Conservation (phyloP, 73 alveolate species). For the Effrenium voratum region DNA sequence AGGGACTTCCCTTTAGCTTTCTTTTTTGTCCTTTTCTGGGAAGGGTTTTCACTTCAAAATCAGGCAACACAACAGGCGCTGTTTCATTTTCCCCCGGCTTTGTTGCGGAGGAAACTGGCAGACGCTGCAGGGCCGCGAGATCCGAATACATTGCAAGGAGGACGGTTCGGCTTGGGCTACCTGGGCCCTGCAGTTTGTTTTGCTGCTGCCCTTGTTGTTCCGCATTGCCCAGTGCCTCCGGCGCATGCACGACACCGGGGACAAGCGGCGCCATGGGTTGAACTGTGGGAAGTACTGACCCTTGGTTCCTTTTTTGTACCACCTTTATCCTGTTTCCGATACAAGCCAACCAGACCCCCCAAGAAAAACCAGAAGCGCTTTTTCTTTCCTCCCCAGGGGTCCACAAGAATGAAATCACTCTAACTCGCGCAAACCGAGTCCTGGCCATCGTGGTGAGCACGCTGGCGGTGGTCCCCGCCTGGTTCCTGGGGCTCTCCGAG, state of each 20-base stretch:
- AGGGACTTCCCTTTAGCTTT: too few species aligned
- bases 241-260: constrained; percentile 50
- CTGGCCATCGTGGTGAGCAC: constrained; percentile 54
- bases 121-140: constrained; percentile 39
- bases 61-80: too few species aligned
- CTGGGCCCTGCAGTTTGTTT: constrained; percentile 13
- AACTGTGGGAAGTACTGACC: constrained; percentile 69
- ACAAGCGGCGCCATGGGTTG: constrained; percentile 4
- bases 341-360: too few species aligned
- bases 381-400: too few species aligned
- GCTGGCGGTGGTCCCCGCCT: constrained; percentile 31
- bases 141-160: constrained; percentile 33
- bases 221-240: constrained; percentile 83
- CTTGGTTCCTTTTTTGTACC: too few species aligned
- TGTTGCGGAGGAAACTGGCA: constrained; percentile 28
- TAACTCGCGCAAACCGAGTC: too few species aligned
- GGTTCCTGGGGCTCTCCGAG: not conserved
- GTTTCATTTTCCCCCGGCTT: too few species aligned
- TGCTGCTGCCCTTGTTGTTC: constrained; percentile 63
- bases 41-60: too few species aligned
- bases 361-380: too few species aligned
- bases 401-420: too few species aligned
- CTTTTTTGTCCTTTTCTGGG: too few species aligned
- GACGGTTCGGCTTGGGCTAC: constrained; percentile 67
- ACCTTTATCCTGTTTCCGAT: too few species aligned